Evolutionary conservation across 1,284 basidiomycete genomes (phyloP), one percentile per base, ranked within the genome.

Genomic region (Schizopora paradoxa): DNA sequence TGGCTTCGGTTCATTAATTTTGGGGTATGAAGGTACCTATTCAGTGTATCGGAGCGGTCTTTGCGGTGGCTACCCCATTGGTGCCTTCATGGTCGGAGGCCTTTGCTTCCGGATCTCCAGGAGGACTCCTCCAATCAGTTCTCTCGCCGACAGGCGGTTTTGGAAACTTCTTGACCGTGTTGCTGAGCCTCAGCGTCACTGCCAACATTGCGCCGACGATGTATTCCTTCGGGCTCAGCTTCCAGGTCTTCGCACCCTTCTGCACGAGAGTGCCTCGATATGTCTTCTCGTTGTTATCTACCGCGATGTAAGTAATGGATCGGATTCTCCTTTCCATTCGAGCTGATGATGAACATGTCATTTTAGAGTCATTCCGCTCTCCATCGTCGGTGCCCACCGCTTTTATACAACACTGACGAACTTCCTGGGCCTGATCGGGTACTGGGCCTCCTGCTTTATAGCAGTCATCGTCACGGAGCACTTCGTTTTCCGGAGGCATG

Each of bases 131-230:
- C 10, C 76, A 78, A 49, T 79, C 86, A 2, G 83, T 94, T 72
- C 72, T 91, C 1, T 68, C 67, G 5, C 84, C 85, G 1, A 69
- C 70, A 0, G 77, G 77, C 19, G 78, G 81, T 29, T 93, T 93
- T 59, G 88, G 90, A 2, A 85, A 88, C 59, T 91, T 96, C 67
- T 70, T 95, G 45, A 88, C 86, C 10, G 87, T 94, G n/a, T 66
- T 87, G 41, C 69, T 92, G 46, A 84, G 83, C 41, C 67, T 94
- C 22, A 88, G 83, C 45, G 86, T 91, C 25, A 79, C 81, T 2
- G 89, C 80, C 2, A 96, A 95, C 66, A 87, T 91, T 47, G 86
- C 88, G 4, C 79, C 82, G 4, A 88, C 83, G 8, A 81, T 91
- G 54, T 94, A 95, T 63, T 87, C 83, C 36, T 79, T 89, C 49